phyloP scores from a whole-genome alignment of 2,329 filamentous ascomycete species.

The Aspergillus sp. region DNA sequence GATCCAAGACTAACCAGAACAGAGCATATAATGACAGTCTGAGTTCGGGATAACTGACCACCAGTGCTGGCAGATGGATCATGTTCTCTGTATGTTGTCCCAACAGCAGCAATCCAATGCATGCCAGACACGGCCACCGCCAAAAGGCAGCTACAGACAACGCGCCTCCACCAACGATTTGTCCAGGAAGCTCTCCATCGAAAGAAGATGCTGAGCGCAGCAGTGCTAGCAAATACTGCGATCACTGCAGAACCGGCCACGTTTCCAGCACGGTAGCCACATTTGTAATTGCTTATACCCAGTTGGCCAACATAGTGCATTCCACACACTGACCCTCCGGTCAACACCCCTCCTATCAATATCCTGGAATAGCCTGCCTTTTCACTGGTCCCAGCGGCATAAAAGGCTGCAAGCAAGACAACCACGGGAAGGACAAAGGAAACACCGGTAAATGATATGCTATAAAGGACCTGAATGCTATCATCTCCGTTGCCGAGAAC shows the following conservation, averaged over 20 bases:
- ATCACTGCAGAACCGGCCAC: slow-evolving; percentile 71
- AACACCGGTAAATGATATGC: slow-evolving; percentile 66
- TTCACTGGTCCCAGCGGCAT: slow-evolving; percentile 63
- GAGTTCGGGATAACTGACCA: slow-evolving; percentile 56
- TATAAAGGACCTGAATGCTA: slow-evolving; percentile 72
- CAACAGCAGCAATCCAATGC: slow-evolving; percentile 79
- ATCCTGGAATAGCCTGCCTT: slow-evolving; percentile 60
- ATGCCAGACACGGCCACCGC: slow-evolving; percentile 77
- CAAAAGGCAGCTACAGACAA: slow-evolving; percentile 65
- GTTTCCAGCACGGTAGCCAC: slow-evolving; percentile 59
- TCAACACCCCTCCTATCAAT: slow-evolving; percentile 64
- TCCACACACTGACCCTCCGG: slow-evolving; percentile 73
- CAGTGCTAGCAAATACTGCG: slow-evolving; percentile 68
- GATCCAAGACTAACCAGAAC: slow-evolving; percentile 58
- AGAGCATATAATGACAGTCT: slow-evolving; percentile 72
- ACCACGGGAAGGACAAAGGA: slow-evolving; percentile 79
- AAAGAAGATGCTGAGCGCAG: slow-evolving; percentile 75
- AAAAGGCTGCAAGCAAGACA: slow-evolving; percentile 71
- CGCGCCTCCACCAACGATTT: slow-evolving; percentile 73
- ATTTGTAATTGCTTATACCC: slow-evolving; percentile 74
- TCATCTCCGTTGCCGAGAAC: slow-evolving; percentile 63
- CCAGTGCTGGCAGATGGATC: slow-evolving; percentile 41
- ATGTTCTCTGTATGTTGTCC: slow-evolving; percentile 66
- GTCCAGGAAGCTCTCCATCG: slow-evolving; percentile 74
- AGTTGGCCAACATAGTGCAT: slow-evolving; percentile 91